Evolutionary conservation across 2,329 filamentous ascomycete genomes (phyloP).

Genomic region (Knufia fluminis): DNA sequence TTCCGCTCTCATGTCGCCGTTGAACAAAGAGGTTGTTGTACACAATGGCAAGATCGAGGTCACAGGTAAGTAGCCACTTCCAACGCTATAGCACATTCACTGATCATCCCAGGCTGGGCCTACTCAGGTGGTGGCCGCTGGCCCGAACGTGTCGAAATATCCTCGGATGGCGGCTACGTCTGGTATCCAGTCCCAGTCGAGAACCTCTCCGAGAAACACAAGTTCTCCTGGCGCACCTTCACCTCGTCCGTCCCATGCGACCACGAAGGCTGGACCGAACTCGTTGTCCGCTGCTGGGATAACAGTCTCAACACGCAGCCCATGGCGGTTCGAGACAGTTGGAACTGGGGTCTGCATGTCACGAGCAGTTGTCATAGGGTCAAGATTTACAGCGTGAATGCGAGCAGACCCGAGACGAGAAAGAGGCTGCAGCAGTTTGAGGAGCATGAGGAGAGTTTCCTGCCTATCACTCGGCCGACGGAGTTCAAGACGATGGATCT

Average conservation of each 20-base stretch:
- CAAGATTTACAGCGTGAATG: conserved; percentile 38
- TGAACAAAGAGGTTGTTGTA: conserved; percentile 50
- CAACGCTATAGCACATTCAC: conserved; percentile 34
- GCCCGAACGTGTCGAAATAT: conserved; percentile 56
- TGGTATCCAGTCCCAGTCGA: conserved; percentile 56
- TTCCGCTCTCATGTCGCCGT: conserved; percentile 56
- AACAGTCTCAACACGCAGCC: conserved; percentile 55
- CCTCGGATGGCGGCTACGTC: conserved; percentile 51
- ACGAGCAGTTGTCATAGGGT: conserved; percentile 32
- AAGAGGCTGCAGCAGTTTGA: conserved; percentile 26
- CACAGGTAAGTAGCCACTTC: background rate
- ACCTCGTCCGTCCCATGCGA: conserved; percentile 53
- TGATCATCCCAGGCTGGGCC: conserved; percentile 49
- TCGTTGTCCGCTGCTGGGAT: conserved; percentile 53
- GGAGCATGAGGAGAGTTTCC: conserved; percentile 25
- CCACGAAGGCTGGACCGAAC: conserved; percentile 52
- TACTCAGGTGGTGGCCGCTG: conserved; percentile 51
- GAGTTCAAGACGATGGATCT: conserved; percentile 25
- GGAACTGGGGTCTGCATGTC: conserved; percentile 38
- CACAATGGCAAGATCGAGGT: conserved; percentile 46
- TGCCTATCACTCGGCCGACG: conserved; percentile 28
- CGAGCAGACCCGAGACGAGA: conserved; percentile 23
- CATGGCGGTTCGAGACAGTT: conserved; percentile 44
- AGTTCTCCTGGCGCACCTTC: conserved; percentile 58
- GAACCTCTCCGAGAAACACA: conserved; percentile 53